Evolutionary conservation across 768 basidiomycete genomes (phyloP), one percentile per base, ranked within the genome.

Genomic region (Collybia sordida): DNA sequence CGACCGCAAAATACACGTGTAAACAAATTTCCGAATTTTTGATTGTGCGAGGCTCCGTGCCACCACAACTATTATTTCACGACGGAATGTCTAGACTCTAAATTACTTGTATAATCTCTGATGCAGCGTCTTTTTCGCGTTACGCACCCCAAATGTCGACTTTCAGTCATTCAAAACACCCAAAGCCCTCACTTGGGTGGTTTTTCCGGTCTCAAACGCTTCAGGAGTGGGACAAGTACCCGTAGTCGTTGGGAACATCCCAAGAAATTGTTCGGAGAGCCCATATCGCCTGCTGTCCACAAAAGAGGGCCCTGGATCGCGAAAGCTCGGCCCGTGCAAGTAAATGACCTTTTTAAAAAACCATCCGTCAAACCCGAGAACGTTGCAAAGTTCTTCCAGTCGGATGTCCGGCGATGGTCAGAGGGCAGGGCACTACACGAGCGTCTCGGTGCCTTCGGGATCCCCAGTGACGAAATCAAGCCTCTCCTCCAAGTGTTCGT

Each of bases 391-490:
- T 72, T 73, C 48, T 68, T 82, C 43, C 55, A 71, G 40, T 51
- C 48, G 3, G 61, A 75, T 35, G 73, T 74, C 9, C 45, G 54
- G 5, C 35, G 49, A 1, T 84, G 82, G 83, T 64, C 70, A 2
- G 42, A 42, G 6, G 51, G 54, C 21, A 61, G 55, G 1, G 50
- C 55, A 19, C 65, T 80, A 2, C 61, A 47, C 12, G 48, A 58
- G 3, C 79, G 84, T 27, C 63, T 87, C 14, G 51, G 61, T 12
- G 55, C 65, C 1, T 84, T 79, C 51, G 85, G 84, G 9, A 66
- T 87, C 15, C 74, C 75, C 15, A 24, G 48, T 1, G 24, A 42
- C 0, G 71, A 83, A 47, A 47, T 74, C 2, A 46, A 47, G 2
- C 66, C 64, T 8, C 71, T 85, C 3, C 72, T 87, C 5, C 52